A percentile compares a stretch with the other conserved stretches of the same genome.
phyloP scores from a whole-genome alignment of 1,284 basidiomycete species.

The Cutaneotrichosporon sp. region DNA sequence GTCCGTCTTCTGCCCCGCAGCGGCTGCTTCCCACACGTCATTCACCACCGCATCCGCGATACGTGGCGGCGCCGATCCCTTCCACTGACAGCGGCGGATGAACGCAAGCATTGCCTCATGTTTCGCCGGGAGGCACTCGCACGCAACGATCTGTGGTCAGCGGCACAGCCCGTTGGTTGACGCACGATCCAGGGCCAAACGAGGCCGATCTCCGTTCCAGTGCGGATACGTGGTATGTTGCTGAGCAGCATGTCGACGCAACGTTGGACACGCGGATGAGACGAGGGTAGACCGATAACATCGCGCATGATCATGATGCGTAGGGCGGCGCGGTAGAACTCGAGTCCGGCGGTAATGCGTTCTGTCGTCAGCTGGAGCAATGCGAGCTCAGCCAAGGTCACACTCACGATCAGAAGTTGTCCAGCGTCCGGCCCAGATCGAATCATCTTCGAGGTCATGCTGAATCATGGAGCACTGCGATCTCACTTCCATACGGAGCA shows the following conservation, averaged over 20 bases:
- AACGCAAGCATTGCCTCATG: not conserved
- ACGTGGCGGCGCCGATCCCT: not conserved
- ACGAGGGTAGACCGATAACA: not conserved
- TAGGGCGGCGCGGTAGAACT: conserved; percentile 1
- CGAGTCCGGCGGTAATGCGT: not conserved
- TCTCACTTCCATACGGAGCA: not conserved
- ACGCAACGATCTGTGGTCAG: not conserved
- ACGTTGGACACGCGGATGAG: not conserved
- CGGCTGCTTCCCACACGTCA: not conserved
- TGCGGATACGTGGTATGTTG: not conserved
- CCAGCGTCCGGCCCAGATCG: not conserved
- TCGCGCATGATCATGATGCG: conserved; percentile 1
- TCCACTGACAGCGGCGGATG: conserved; percentile 1
- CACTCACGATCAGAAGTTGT: not conserved
- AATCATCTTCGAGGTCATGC: conserved; percentile 1
- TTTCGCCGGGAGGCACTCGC: not conserved
- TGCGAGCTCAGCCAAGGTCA: too few species aligned
- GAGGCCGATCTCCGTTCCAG: conserved; percentile 1
- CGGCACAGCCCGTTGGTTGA: not conserved
- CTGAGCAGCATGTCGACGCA: not conserved
- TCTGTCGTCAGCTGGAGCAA: not conserved
- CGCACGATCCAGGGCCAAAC: not conserved
- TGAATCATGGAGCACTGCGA: conserved; percentile 4
- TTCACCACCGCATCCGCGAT: not conserved
- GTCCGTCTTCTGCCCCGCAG: not conserved